phyloP scores from a whole-genome alignment of 116 monocot species.

The Dioscorea cayenensis region DNA sequence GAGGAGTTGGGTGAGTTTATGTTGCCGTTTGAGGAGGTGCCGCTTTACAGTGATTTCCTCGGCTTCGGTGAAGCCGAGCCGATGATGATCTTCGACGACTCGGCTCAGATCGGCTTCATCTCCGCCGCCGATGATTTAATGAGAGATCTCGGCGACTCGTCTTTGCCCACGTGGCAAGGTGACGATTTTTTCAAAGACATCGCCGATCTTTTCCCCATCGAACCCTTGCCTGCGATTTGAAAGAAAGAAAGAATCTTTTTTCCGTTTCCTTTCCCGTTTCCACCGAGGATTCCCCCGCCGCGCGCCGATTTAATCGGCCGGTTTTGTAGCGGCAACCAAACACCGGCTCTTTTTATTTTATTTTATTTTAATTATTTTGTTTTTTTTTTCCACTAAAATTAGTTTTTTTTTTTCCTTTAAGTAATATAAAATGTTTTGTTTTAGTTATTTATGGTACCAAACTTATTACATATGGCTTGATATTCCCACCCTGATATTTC shows the following conservation, averaged over 20 bases:
- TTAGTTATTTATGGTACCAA: too few relatives aligned
- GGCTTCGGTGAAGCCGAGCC: conserved; percentile 18
- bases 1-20: conserved; percentile 16
- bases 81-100: conserved; percentile 30
- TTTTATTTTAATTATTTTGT: background rate
- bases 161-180: conserved; percentile 11
- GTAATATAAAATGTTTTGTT: too few relatives aligned
- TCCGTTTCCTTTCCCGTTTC: too few relatives aligned
- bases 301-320: conserved; percentile 10
- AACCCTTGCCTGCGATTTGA: conserved; percentile 27
- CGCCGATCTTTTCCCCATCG: conserved; percentile 54
- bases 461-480: too few relatives aligned
- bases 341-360: background rate
- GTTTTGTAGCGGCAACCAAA: conserved; percentile 13
- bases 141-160: background rate
- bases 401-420: background rate
- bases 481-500: background rate
- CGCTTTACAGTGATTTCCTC: conserved; percentile 31
- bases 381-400: background rate
- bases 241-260: background rate
- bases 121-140: conserved; percentile 9
- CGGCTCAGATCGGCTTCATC: conserved; percentile 15
- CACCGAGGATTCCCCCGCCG: background rate
- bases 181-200: conserved; percentile 63
- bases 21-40: conserved; percentile 26